These are phyloP conservation scores for Aspergillus caelatus DNA, from an alignment of 2,329 filamentous ascomycete genomes.

Conservation along the genomic window DNA sequence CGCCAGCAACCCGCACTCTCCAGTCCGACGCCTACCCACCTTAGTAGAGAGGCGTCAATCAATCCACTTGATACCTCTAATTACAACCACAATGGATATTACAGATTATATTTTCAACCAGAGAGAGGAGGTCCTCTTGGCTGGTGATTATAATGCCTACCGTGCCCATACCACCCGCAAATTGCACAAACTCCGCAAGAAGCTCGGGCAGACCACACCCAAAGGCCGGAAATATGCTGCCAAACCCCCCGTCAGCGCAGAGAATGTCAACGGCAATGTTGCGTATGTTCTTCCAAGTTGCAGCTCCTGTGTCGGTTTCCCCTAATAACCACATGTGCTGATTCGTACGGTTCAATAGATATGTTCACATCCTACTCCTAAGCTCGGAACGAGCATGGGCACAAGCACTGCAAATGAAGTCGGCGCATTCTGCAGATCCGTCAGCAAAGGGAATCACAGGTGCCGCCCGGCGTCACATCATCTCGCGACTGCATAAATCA, in stretches of 20 bases:
- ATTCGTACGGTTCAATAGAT: slow-evolving; percentile 53
- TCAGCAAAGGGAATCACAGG: slow-evolving; percentile 73
- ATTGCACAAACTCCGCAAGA: slow-evolving; percentile 80
- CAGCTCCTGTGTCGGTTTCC: background rate
- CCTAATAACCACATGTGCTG: background rate
- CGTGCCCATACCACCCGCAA: slow-evolving; percentile 77
- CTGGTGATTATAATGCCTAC: slow-evolving; percentile 88
- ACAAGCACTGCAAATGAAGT: slow-evolving; percentile 92
- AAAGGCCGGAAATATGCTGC: slow-evolving; percentile 83
- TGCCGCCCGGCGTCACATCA: slow-evolving; percentile 81
- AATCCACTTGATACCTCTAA: slow-evolving; percentile 2
- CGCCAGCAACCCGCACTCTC: slow-evolving; percentile 23
- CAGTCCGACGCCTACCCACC: slow-evolving; percentile 21
- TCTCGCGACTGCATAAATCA: slow-evolving; percentile 83
- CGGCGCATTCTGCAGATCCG: slow-evolving; percentile 75
- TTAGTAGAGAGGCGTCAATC: slow-evolving; percentile 6
- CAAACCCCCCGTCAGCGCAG: slow-evolving; percentile 70
- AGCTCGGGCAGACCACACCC: slow-evolving; percentile 78
- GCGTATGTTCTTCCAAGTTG: slow-evolving; percentile 60
- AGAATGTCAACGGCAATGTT: slow-evolving; percentile 72
- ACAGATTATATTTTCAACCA: slow-evolving; percentile 79
- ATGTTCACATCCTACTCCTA: slow-evolving; percentile 76
- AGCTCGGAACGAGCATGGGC: slow-evolving; percentile 92
- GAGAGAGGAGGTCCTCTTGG: slow-evolving; percentile 79
- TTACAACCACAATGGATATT: slow-evolving; percentile 72